phyloP scores from a whole-genome alignment of 306 rosid genomes.

The Corylus avellana region DNA sequence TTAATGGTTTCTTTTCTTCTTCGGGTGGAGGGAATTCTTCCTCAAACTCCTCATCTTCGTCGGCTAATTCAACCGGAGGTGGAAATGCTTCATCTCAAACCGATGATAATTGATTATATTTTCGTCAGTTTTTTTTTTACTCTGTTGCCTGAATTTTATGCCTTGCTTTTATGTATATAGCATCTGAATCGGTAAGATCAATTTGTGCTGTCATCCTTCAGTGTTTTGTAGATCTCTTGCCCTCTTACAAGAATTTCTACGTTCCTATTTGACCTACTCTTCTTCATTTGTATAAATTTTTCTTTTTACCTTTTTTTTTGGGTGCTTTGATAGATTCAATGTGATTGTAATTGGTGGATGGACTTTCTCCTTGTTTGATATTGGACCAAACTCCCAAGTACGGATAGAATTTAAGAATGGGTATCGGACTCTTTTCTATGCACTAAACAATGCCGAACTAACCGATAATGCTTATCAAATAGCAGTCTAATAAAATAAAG shows the following conservation, averaged over 20 bases:
- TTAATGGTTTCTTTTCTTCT: slow-evolving; percentile 58
- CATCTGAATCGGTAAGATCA: slow-evolving; percentile 26
- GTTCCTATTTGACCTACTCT: slow-evolving; percentile 29
- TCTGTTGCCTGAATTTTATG: slow-evolving; percentile 15
- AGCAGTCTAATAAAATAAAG: not conserved
- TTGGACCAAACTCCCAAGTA: not conserved
- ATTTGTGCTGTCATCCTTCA: slow-evolving; percentile 3
- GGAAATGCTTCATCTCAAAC: slow-evolving; percentile 45
- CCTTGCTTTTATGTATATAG: slow-evolving; percentile 22
- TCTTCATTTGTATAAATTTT: slow-evolving; percentile 9
- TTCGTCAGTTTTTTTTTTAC: not conserved
- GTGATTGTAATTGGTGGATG: not conserved
- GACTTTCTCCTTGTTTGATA: slow-evolving; percentile 1
- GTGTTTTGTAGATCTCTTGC: slow-evolving; percentile 26
- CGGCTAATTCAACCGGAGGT: slow-evolving; percentile 33
- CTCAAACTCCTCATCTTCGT: slow-evolving; percentile 31
- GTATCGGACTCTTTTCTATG: slow-evolving; percentile 1
- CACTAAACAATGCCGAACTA: not conserved
- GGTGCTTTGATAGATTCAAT: slow-evolving; percentile 1
- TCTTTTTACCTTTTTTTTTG: not conserved
- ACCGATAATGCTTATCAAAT: not conserved
- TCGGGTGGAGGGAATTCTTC: slow-evolving; percentile 45
- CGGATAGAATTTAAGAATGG: not conserved
- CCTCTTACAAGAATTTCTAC: slow-evolving; percentile 6
- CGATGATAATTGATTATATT: slow-evolving; percentile 45